Base-by-base conservation (phyloP, 108 stramenopile genomes). In the Parmales sp. region DNA sequence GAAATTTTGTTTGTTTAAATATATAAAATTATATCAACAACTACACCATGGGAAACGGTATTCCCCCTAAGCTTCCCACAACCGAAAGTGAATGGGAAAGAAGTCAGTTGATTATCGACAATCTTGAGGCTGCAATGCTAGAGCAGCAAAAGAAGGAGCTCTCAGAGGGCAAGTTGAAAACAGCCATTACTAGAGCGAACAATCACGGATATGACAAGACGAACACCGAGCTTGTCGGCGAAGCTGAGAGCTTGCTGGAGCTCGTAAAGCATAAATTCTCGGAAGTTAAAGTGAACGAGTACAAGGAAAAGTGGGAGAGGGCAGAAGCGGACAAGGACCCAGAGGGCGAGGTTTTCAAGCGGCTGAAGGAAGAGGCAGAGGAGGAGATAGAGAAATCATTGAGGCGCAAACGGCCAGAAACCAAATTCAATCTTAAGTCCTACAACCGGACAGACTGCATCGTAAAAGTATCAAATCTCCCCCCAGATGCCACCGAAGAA, bases 141-240 rank as follows among this genome's bases (percentile, higher is more conserved):
- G 54, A 60, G 28, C 54, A 60, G 26, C 54, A 34, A 20, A 60
- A 60, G 54, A 60, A 60, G 54, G 54, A 60, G 20, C 31, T 60
- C 1, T 34, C 29, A 18, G 31, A 28, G 3, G 26, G 13, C 3
- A 20, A 34, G 20, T 34, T 60, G 5, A 34, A 60, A 16, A 34
- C 31, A 6, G 54, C 54, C 5, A 60, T 60, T 29, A 34, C 29
- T 16, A 34, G 29, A 13, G 54, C 54, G 2, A 34, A 60, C 11
- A 34, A 19, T 1, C 4, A 20, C 13, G 54, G 54, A 7, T 60
- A 19, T 34, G 36, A 60, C 28, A 28, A 34, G 3, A 60, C 54
- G 31, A 60, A 60, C 54, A 60, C 13, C 31, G 16, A 23, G 3
- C 54, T 60, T 31, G 54, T 60, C 2, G 54, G n/a, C 4, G 11